Evolutionary conservation across 2,329 filamentous ascomycete genomes (phyloP).

Genomic region (Scytalidium sp.): DNA sequence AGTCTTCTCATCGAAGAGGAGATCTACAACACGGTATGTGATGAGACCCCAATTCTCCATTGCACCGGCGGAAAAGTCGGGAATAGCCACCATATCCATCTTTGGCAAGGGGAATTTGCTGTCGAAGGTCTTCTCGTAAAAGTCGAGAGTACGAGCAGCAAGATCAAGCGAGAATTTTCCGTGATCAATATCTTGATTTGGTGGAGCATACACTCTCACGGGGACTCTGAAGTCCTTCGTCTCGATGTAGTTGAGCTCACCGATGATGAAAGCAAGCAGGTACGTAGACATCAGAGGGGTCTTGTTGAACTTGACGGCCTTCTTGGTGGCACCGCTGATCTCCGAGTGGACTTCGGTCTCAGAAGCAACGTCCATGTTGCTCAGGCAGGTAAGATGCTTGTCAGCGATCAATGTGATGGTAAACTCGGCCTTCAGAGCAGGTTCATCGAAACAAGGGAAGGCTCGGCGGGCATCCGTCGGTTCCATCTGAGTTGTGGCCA

Average conservation of each 20-base stretch:
- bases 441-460: constrained; percentile 97
- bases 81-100: constrained; percentile 96
- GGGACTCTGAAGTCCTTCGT: constrained; percentile 88
- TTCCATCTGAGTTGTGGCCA: constrained; percentile 95
- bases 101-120: constrained; percentile 84
- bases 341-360: constrained; percentile 70
- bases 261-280: constrained; percentile 88
- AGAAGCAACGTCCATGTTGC: constrained; percentile 92
- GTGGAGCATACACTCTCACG: constrained; percentile 89
- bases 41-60: constrained; percentile 99
- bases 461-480: constrained; percentile 89
- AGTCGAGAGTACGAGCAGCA: constrained; percentile 83
- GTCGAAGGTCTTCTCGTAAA: constrained; percentile 94
- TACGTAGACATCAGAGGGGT: constrained; percentile 96
- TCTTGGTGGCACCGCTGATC: constrained; percentile 63
- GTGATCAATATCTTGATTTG: constrained; percentile 85
- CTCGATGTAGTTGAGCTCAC: constrained; percentile 91
- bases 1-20: constrained; percentile 83
- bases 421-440: constrained; percentile 88
- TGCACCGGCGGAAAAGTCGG: constrained; percentile 90
- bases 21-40: constrained; percentile 88
- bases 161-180: constrained; percentile 88
- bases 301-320: constrained; percentile 88
- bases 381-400: constrained; percentile 85
- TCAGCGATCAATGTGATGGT: constrained; percentile 89